phyloP scores from a whole-genome alignment of 768 basidiomycete species.

The Daedalea quercina region DNA sequence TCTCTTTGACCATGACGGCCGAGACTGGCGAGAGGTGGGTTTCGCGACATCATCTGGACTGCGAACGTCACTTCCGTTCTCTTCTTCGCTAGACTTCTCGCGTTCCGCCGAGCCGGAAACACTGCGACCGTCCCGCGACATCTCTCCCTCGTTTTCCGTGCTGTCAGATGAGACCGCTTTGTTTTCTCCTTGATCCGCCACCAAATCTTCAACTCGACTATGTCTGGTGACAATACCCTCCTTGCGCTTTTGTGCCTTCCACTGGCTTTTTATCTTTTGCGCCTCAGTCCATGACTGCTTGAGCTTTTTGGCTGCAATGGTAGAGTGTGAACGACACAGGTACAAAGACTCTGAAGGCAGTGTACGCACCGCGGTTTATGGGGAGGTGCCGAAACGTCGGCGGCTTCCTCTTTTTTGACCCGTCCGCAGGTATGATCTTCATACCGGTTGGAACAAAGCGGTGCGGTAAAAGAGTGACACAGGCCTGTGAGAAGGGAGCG shows the following conservation, averaged over 20 bases:
- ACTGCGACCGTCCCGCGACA: neutral
- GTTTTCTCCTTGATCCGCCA: constrained; percentile 12
- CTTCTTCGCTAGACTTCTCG: neutral
- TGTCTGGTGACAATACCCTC: constrained; percentile 26
- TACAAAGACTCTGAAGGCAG: neutral
- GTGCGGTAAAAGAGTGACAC: constrained; percentile 3
- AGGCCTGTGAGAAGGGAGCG: constrained; percentile 1
- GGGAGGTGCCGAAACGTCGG: constrained; percentile 70
- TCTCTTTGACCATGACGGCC: neutral
- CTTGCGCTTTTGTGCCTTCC: constrained; percentile 64
- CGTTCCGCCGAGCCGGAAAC: neutral
- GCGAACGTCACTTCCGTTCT: neutral
- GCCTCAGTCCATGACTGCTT: constrained; percentile 77
- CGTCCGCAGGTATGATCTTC: neutral
- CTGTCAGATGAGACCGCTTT: neutral
- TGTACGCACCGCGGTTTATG: constrained; percentile 46
- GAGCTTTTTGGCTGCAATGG: constrained; percentile 67
- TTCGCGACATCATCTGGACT: neutral
- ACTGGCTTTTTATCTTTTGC: constrained; percentile 71
- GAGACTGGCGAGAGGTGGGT: constrained; percentile 7
- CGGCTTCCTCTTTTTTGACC: constrained; percentile 47
- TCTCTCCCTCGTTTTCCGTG: neutral
- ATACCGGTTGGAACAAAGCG: constrained; percentile 1
- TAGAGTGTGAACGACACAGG: no score
- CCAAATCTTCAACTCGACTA: constrained; percentile 4